Percentiles rank a stretch among this genome's conserved stretches.
phyloP scores from a whole-genome alignment of 2,329 filamentous ascomycete species.

The Stagonosporopsis chrysanthemi region DNA sequence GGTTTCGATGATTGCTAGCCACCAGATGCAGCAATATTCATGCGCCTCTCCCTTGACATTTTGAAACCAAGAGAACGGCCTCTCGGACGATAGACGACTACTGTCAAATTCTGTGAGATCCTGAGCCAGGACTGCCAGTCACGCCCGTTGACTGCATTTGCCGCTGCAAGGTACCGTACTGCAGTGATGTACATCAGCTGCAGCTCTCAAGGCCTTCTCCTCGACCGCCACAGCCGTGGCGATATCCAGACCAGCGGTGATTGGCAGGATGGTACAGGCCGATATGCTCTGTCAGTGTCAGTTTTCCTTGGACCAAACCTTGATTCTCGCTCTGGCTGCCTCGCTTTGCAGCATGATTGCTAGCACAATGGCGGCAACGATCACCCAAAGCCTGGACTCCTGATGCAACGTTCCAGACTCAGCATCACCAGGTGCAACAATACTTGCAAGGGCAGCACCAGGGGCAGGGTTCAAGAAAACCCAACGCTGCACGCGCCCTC shows the following conservation, averaged over 20 bases:
- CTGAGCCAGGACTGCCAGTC: background rate
- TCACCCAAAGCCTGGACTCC: background rate
- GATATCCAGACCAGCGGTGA: background rate
- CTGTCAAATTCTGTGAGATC: background rate
- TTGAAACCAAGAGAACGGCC: background rate
- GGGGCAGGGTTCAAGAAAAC: background rate
- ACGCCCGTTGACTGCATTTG: background rate
- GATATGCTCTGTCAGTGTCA: background rate
- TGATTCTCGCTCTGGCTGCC: conserved; percentile 1
- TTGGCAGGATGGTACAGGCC: background rate
- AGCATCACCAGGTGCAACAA: background rate
- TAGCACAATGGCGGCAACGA: background rate
- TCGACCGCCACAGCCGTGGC: background rate
- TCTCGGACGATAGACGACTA: background rate
- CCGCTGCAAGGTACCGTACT: background rate
- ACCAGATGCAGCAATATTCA: background rate
- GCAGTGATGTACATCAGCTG: background rate
- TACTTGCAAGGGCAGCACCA: conserved; percentile 4
- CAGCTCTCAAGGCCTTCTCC: background rate
- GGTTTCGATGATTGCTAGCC: conserved; percentile 68
- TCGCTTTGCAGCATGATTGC: background rate
- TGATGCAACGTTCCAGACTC: background rate
- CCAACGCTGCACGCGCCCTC: conserved; percentile 10
- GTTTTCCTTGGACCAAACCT: background rate
- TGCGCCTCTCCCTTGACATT: background rate